Base-by-base conservation (phyloP, 805 yeast species). In the Candida oleophila region DNA sequence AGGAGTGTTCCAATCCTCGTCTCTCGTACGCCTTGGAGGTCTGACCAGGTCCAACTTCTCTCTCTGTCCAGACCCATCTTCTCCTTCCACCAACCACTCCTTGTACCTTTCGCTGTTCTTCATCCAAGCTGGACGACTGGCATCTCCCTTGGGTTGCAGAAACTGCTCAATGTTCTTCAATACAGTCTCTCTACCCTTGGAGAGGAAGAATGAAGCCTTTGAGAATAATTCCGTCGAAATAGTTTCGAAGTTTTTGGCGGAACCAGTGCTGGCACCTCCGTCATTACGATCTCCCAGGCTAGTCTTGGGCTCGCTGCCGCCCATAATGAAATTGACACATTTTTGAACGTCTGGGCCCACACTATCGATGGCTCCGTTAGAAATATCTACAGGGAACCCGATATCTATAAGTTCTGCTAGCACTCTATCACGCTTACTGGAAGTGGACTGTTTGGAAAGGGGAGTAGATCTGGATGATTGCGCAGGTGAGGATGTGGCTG, bases 381-480 rank as follows among this genome's bases (percentile, higher is more conserved):
- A 82, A 44, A 73, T 78, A 1, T 80, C 82, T 1, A 77, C 67
- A 1, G 84, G 64, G 56, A 89, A 89, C 2, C 96, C 96, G 81
- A 89, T 89, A 49, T 88, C 94, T 2, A 87, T 64, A 38, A 88
- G 69, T 53, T 82, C 87, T 0, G 92, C 92, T 15, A 87, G 59
- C 1, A 81, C 72, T 37, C 66, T 67, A 52, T 82, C 87, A 39
- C 63, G 61, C 7, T 59, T 60, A 33, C 48, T 58, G 43, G 42
- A 21, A 16, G 35, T 38, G 33, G 48, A 21, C 15, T 42, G 38
- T 22, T 15, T 21, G 3, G 28, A 36, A 20, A 38, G 25, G 16
- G 39, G 18, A 19, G 36, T 19, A 18, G 34, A 32, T 9, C 40
- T 15, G 3, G 32, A 21, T 20, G 41, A 14, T 9, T 12, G n/a